Conservation (phyloP, 371 early-diverging fungal species). For the Dinochytrium kinnereticum region DNA sequence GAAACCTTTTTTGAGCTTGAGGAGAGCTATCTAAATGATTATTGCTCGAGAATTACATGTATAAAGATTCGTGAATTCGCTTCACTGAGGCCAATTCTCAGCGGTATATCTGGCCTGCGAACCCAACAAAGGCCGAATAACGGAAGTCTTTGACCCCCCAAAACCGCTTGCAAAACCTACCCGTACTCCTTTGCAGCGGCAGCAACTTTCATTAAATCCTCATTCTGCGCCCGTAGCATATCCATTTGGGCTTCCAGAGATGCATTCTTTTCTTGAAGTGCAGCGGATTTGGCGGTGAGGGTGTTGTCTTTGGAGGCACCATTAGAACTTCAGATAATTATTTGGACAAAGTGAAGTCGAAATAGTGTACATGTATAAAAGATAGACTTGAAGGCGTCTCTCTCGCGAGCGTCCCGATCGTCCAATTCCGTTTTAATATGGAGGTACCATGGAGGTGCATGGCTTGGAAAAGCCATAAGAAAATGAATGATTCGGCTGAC, state of each 20-base stretch:
- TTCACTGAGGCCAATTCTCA: no score
- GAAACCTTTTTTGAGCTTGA: conserved; percentile 26
- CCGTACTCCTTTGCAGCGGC: conserved; percentile 10
- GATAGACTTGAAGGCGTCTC: background rate
- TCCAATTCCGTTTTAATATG: background rate
- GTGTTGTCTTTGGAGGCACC: background rate
- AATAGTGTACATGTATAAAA: conserved; percentile 8
- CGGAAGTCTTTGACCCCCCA: no score
- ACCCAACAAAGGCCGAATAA: no score
- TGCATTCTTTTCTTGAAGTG: background rate
- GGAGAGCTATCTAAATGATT: conserved; percentile 22
- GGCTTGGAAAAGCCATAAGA: background rate
- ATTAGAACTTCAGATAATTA: no score
- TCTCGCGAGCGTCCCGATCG: conserved; percentile 14
- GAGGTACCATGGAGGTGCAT: background rate
- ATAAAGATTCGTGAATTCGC: no score
- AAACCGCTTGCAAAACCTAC: background rate
- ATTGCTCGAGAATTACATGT: no score
- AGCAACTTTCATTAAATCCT: background rate
- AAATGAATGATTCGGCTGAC: background rate
- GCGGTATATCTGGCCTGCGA: no score
- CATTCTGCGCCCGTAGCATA: conserved; percentile 2
- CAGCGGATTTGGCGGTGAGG: background rate
- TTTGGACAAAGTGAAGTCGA: no score
- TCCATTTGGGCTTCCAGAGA: conserved; percentile 5